phyloP scores from a whole-genome alignment of 768 basidiomycete species.

The Atractiella rhizophila region DNA sequence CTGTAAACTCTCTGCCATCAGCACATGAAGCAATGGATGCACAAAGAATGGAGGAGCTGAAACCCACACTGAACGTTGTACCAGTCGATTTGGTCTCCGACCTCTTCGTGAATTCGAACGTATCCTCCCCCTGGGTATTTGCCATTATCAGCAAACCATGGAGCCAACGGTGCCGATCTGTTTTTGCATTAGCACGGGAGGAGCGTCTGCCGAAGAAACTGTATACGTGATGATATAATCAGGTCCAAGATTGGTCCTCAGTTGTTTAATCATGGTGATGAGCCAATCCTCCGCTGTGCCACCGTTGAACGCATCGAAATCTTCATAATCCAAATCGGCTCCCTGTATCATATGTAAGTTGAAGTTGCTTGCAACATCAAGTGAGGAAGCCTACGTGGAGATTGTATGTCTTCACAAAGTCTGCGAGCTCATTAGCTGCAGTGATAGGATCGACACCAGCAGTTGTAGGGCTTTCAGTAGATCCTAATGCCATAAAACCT shows the following conservation, averaged over 20 bases:
- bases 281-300: conserved; percentile 35
- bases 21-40: background rate
- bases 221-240: conserved; percentile 30
- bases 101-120: conserved; percentile 16
- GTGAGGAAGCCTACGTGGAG: too few relatives aligned
- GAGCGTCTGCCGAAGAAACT: too few relatives aligned
- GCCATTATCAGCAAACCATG: background rate
- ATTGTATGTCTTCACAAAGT: too few relatives aligned
- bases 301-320: conserved; percentile 33
- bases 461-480: too few relatives aligned
- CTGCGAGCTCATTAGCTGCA: too few relatives aligned
- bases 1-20: too few relatives aligned
- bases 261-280: conserved; percentile 30
- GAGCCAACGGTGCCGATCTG: background rate
- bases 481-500: too few relatives aligned
- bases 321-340: conserved; percentile 45
- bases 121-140: conserved; percentile 19
- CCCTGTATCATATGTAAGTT: conserved; percentile 35
- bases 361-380: too few relatives aligned
- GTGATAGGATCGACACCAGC: too few relatives aligned
- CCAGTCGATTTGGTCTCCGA: conserved; percentile 19
- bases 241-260: conserved; percentile 27
- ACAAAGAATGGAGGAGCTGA: background rate
- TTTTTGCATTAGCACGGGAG: too few relatives aligned
- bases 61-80: conserved; percentile 7